These are phyloP conservation scores for Alternaria brassicae DNA, from an alignment of 2,329 filamentous ascomycete species.

Conservation along the genomic window DNA sequence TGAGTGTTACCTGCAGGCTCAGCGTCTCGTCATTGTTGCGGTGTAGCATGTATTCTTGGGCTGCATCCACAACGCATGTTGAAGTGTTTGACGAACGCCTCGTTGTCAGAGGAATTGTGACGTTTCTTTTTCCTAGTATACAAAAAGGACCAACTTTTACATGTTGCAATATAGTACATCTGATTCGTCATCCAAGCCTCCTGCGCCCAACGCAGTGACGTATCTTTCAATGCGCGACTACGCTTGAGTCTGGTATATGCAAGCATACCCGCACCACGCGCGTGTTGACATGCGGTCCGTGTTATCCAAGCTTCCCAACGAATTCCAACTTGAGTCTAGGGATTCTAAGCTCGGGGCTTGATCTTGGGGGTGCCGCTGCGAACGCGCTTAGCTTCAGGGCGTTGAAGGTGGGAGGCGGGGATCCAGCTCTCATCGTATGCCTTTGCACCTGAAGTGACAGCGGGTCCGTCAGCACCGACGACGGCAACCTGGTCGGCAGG, in stretches of 20 bases:
- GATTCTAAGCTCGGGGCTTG: conserved; percentile 43
- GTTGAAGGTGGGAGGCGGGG: conserved; percentile 85
- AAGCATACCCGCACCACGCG: background rate
- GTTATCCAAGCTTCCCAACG: background rate
- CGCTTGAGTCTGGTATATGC: background rate
- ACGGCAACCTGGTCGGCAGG: conserved; percentile 65
- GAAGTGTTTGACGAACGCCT: background rate
- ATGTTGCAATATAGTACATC: conserved; percentile 22
- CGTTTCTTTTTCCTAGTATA: conserved; percentile 23
- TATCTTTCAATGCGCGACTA: background rate
- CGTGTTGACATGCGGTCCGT: background rate
- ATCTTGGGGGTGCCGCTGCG: conserved; percentile 56
- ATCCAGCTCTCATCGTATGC: conserved; percentile 94
- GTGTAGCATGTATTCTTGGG: background rate
- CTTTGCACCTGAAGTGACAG: conserved; percentile 73
- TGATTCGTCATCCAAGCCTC: conserved; percentile 11
- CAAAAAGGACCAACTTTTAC: conserved; percentile 25
- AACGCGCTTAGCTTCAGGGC: conserved; percentile 72
- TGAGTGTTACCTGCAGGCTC: background rate
- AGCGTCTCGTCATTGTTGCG: conserved; percentile 2
- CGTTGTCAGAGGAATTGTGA: conserved; percentile 5
- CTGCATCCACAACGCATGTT: background rate
- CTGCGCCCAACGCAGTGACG: conserved; percentile 1
- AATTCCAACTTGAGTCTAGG: background rate
- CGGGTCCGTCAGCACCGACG: conserved; percentile 73